Evolutionary conservation across 1,139 yeast genomes (phyloP).

Genomic region (Suhomyces terraborum): DNA sequence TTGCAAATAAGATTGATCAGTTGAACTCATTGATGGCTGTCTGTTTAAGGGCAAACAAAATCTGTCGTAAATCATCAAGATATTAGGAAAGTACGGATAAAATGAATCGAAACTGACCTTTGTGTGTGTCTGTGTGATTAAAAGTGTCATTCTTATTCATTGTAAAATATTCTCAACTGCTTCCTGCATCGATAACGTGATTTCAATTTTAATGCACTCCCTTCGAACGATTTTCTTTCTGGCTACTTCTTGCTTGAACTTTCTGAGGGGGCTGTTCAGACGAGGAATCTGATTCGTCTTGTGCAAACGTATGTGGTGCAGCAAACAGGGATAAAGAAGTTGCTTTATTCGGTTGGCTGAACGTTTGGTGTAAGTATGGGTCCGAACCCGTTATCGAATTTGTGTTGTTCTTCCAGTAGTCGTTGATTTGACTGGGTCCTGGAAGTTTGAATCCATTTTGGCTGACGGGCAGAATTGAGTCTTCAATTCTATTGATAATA

Average conservation of each 20-base stretch:
- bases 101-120: background rate
- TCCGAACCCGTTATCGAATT: conserved; percentile 1
- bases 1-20: too few relatives aligned
- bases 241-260: conserved; percentile 9
- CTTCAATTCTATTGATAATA: conserved; percentile 2
- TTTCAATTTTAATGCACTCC: background rate
- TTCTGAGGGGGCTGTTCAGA: conserved; percentile 11
- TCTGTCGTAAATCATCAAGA: background rate
- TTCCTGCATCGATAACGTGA: background rate
- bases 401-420: conserved; percentile 3
- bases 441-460: conserved; percentile 11
- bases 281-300: background rate
- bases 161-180: background rate
- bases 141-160: background rate
- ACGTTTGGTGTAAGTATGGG: conserved; percentile 3
- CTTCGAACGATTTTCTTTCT: background rate
- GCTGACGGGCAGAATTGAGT: background rate
- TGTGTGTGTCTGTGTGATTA: too few relatives aligned
- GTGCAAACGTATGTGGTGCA: background rate
- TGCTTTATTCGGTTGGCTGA: background rate
- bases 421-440: conserved; percentile 15
- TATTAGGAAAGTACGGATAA: background rate
- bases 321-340: background rate
- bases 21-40: too few relatives aligned
- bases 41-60: background rate